Evolutionary conservation across 2,329 filamentous ascomycete species (phyloP).

Genomic region (Neobulgaria alba): DNA sequence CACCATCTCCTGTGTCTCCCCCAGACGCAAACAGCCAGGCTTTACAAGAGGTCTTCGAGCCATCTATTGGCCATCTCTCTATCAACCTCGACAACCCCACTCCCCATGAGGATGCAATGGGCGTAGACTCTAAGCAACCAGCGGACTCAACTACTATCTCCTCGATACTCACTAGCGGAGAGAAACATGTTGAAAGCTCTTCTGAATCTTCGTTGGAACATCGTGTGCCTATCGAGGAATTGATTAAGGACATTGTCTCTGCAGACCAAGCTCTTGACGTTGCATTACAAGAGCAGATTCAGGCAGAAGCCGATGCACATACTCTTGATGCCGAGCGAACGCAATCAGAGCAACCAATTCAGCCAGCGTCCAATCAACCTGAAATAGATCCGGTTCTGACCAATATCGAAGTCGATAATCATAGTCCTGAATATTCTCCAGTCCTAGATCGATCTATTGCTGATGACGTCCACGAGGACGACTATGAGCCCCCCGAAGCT

Average conservation of each 20-base stretch:
- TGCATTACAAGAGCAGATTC: slow-evolving; percentile 23
- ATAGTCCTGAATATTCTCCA: slow-evolving; percentile 20
- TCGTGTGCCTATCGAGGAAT: too few relatives aligned
- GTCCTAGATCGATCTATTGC: slow-evolving; percentile 11
- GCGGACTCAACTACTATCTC: too few relatives aligned
- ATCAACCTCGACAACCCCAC: not conserved
- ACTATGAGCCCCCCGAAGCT: slow-evolving; percentile 47
- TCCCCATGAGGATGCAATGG: not conserved
- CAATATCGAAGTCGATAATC: slow-evolving; percentile 9
- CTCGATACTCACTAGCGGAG: too few relatives aligned
- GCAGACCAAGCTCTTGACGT: slow-evolving; percentile 21
- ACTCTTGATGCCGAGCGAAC: slow-evolving; percentile 9
- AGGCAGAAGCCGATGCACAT: slow-evolving; percentile 22
- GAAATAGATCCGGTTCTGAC: slow-evolving; percentile 6
- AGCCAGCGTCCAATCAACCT: slow-evolving; percentile 11
- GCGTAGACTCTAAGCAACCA: too few relatives aligned
- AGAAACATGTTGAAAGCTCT: too few relatives aligned
- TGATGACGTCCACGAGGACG: slow-evolving; percentile 31
- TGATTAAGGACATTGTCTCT: slow-evolving; percentile 3
- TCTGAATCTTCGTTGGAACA: too few relatives aligned
- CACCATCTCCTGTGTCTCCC: slow-evolving; percentile 1
- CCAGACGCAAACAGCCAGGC: not conserved
- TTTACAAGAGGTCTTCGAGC: not conserved
- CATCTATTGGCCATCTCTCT: not conserved
- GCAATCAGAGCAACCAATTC: slow-evolving; percentile 21